phyloP scores from a whole-genome alignment of 371 early-diverging fungal genomes.

The Mortierella sp. region DNA sequence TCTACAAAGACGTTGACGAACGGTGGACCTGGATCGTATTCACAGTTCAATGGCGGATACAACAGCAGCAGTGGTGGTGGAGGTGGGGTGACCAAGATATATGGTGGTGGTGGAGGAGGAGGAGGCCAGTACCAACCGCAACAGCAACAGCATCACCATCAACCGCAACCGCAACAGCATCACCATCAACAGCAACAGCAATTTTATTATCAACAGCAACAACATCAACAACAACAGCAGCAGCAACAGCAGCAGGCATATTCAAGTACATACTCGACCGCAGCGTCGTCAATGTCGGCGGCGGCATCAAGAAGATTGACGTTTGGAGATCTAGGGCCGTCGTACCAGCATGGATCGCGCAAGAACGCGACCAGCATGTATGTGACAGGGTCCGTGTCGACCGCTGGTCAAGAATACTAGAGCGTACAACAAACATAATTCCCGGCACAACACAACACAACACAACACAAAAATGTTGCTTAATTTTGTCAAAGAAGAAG shows the following conservation, averaged over 20 bases:
- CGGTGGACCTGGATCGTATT: not conserved
- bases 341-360: constrained; percentile 17
- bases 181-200: constrained; percentile 9
- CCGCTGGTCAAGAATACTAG: not conserved
- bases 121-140: not conserved
- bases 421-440: not conserved
- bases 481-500: too few species aligned
- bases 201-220: constrained; percentile 15
- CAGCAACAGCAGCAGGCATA: constrained; percentile 13
- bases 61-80: constrained; percentile 11
- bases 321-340: not conserved
- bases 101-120: too few species aligned
- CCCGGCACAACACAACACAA: too few species aligned
- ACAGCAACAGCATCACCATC: constrained; percentile 5
- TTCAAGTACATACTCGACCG: constrained; percentile 5
- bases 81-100: constrained; percentile 19
- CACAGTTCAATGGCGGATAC: constrained; percentile 15
- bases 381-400: constrained; percentile 1
- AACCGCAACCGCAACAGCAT: constrained; percentile 15
- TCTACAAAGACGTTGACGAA: constrained; percentile 19
- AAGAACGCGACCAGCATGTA: constrained; percentile 40
- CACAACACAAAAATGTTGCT: too few species aligned
- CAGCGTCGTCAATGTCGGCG: constrained; percentile 7
- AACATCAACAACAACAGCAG: constrained; percentile 22
- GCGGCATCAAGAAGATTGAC: constrained; percentile 25